These are phyloP conservation scores for Ophiostoma perfectum DNA, from an alignment of 2,329 filamentous ascomycete species.

Conservation along the genomic window DNA sequence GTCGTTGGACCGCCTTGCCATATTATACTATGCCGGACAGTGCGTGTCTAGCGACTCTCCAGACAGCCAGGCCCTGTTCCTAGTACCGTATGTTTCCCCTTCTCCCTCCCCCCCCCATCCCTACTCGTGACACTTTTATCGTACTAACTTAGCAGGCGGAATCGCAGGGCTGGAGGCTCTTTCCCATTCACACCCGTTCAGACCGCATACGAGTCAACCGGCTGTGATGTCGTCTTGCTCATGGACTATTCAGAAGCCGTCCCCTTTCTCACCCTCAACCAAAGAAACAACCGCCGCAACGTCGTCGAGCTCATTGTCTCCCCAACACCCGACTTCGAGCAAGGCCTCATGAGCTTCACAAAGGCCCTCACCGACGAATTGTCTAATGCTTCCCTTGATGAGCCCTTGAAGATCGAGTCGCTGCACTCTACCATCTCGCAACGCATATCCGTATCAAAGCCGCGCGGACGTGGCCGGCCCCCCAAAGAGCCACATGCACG, in stretches of 20 bases:
- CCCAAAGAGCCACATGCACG: slow-evolving; percentile 22
- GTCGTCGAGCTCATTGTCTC: slow-evolving; percentile 25
- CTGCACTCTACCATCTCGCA: slow-evolving; percentile 16
- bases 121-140: no score
- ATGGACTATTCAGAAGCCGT: slow-evolving; percentile 22
- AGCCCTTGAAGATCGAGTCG: slow-evolving; percentile 15
- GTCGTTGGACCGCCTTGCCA: slow-evolving; percentile 23
- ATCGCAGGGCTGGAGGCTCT: background rate
- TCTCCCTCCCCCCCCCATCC: background rate
- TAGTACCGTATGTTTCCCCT: slow-evolving; percentile 24
- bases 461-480: slow-evolving; percentile 23
- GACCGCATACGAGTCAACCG: slow-evolving; percentile 21
- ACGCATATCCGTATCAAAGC: slow-evolving; percentile 23
- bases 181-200: slow-evolving; percentile 20
- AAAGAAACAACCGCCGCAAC: slow-evolving; percentile 16
- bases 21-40: slow-evolving; percentile 26
- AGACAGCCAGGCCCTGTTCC: slow-evolving; percentile 22
- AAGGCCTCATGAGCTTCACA: slow-evolving; percentile 18
- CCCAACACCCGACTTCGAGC: slow-evolving; percentile 16
- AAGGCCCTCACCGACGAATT: slow-evolving; percentile 25
- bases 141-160: background rate
- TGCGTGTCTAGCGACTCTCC: background rate
- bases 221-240: slow-evolving; percentile 26
- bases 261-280: background rate
- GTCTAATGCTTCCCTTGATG: background rate